A percentile compares a stretch with the other conserved stretches of the same genome.
phyloP scores from a whole-genome alignment of 2,329 filamentous ascomycete genomes.

The Graphilbum ipis-grandicollis region DNA sequence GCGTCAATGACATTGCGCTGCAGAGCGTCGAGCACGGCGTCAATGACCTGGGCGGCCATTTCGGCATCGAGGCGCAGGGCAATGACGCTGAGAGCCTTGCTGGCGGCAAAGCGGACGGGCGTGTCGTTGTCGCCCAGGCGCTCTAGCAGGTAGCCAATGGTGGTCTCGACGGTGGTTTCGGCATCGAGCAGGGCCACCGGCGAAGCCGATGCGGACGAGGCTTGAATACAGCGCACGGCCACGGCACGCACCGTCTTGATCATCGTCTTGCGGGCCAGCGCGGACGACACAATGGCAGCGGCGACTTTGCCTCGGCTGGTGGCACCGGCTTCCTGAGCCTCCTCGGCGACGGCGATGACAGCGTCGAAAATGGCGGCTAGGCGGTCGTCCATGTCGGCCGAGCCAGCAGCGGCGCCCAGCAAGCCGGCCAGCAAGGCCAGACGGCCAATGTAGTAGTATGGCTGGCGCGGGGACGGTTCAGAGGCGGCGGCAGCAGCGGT shows the following conservation, averaged over 20 bases:
- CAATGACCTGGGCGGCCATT: slow-evolving; percentile 75
- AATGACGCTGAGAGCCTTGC: slow-evolving; percentile 80
- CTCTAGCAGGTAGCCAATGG: slow-evolving; percentile 68
- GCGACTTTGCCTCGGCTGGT: too few relatives aligned
- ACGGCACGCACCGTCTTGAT: slow-evolving; percentile 74
- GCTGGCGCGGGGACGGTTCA: slow-evolving; percentile 19
- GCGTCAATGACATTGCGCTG: slow-evolving; percentile 37
- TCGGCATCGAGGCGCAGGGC: slow-evolving; percentile 61
- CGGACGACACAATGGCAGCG: slow-evolving; percentile 46
- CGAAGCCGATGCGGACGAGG: too few relatives aligned
- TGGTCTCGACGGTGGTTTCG: slow-evolving; percentile 68
- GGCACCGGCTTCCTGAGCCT: too few relatives aligned
- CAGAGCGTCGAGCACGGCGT: slow-evolving; percentile 62
- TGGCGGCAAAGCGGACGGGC: slow-evolving; percentile 75
- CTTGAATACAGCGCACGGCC: slow-evolving; percentile 34
- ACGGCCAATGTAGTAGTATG: slow-evolving; percentile 63
- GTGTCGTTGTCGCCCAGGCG: slow-evolving; percentile 75
- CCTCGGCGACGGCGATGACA: slow-evolving; percentile 40
- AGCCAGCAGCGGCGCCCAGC: slow-evolving; percentile 49
- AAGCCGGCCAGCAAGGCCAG: slow-evolving; percentile 67
- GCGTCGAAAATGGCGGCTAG: slow-evolving; percentile 48
- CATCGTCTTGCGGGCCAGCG: slow-evolving; percentile 62
- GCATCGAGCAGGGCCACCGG: too few relatives aligned
- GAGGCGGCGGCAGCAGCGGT: slow-evolving; percentile 15
- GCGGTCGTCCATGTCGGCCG: slow-evolving; percentile 54